A percentile compares a stretch with the other conserved stretches of the same genome.
Evolutionary conservation across 23 red algal species (phyloP).

Genomic region (Porphyridium purpureum): DNA sequence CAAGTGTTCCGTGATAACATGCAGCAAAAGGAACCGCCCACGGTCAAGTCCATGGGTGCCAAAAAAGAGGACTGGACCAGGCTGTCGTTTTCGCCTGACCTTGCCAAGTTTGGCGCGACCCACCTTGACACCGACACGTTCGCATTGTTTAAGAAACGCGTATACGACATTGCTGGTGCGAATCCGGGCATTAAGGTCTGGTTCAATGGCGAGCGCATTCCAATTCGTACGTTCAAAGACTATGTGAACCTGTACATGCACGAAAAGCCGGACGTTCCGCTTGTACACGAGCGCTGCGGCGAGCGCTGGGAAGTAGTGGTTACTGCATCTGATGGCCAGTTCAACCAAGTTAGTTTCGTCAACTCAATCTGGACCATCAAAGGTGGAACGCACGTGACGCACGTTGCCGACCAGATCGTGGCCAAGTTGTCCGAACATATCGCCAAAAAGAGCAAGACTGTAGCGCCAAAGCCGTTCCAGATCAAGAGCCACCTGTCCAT

Average conservation of each 20-base stretch:
- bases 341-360: constrained; percentile 89
- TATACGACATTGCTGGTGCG: constrained; percentile 82
- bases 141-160: constrained; percentile 69
- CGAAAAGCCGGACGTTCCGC: constrained; percentile 14
- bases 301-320: constrained; percentile 89
- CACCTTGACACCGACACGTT: constrained; percentile 75
- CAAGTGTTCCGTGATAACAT: constrained; percentile 91
- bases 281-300: constrained; percentile 36
- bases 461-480: constrained; percentile 75
- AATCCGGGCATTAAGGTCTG: constrained; percentile 57
- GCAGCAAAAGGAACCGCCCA: constrained; percentile 34
- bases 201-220: constrained; percentile 51
- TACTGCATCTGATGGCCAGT: constrained; percentile 71
- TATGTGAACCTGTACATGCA: constrained; percentile 71
- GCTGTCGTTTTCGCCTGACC: constrained; percentile 81
- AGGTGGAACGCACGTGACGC: constrained; percentile 85
- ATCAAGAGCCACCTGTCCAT: constrained; percentile 75
- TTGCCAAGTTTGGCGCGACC: constrained; percentile 70
- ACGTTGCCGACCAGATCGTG: constrained; percentile 82
- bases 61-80: constrained; percentile 66
- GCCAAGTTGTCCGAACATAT: constrained; percentile 51
- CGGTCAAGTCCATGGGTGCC: constrained; percentile 13
- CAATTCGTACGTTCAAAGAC: constrained; percentile 68
- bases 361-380: constrained; percentile 99
- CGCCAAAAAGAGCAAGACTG: constrained; percentile 77